Evolutionary conservation across 1,284 basidiomycete species (phyloP).

Genomic region (Microbotryomycetes sp.): DNA sequence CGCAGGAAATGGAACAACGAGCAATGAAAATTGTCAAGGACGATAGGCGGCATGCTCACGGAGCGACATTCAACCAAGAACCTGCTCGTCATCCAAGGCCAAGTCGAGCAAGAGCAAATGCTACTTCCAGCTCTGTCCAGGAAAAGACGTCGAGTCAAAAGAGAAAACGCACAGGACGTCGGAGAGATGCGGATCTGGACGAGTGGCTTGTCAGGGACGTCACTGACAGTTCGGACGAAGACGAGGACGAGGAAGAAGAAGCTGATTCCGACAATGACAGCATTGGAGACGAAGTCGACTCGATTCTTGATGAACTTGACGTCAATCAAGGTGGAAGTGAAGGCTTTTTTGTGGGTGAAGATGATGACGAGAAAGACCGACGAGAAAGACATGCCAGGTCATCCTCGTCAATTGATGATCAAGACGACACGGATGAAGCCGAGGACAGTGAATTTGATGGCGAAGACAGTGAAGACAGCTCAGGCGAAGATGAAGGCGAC

Average conservation of each 20-base stretch:
- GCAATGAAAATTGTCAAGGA: background rate
- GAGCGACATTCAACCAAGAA: background rate
- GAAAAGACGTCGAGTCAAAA: background rate
- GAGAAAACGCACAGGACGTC: constrained; percentile 7
- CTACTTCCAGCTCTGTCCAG: background rate
- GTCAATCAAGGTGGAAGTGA: constrained; percentile 1
- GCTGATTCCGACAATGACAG: background rate
- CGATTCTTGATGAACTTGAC: constrained; percentile 17
- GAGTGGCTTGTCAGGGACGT: background rate
- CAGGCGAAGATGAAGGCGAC: background rate
- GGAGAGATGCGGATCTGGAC: constrained; percentile 7
- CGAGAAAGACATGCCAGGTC: background rate
- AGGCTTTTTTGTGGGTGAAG: background rate
- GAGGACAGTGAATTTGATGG: background rate
- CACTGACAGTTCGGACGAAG: constrained; percentile 8
- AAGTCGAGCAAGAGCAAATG: background rate
- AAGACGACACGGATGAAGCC: constrained; percentile 6
- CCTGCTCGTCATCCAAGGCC: background rate
- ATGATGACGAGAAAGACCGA: background rate
- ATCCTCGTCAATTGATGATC: background rate
- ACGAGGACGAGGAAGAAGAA: constrained; percentile 1
- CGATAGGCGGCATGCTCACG: background rate
- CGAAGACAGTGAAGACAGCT: background rate
- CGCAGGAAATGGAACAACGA: background rate
- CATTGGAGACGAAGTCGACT: constrained; percentile 7